A percentile compares a stretch with the other conserved stretches of the same genome.
Conservation (phyloP, 352 stramenopile species). For the Globisporangium spiculum region DNA sequence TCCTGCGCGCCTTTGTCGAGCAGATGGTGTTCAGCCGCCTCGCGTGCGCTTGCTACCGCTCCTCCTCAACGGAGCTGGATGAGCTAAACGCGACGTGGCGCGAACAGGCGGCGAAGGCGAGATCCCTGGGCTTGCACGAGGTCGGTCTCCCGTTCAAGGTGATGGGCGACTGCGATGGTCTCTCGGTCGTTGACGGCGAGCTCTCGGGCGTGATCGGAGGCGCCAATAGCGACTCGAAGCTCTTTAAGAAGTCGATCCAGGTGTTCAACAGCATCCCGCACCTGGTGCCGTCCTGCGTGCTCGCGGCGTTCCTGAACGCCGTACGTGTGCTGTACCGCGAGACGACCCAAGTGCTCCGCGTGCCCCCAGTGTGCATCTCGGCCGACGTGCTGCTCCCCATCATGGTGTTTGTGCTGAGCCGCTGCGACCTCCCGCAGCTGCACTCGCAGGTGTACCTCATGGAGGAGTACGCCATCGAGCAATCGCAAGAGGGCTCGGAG, state of each 20-base stretch:
- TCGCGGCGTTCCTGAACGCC: conserved; percentile 55
- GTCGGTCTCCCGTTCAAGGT: conserved; percentile 53
- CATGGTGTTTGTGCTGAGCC: conserved; percentile 72
- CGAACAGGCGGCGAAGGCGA: conserved; percentile 44
- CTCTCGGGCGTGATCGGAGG: conserved; percentile 3
- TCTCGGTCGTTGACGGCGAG: conserved; percentile 6
- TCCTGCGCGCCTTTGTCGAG: conserved; percentile 56
- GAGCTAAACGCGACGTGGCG: conserved; percentile 69
- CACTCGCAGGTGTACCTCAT: conserved; percentile 78
- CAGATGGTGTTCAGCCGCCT: conserved; percentile 77
- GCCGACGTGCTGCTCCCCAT: conserved; percentile 75
- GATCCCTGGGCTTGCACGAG: conserved; percentile 41
- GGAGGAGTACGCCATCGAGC: conserved; percentile 74
- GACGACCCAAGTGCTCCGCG: conserved; percentile 37
- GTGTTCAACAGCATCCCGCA: conserved; percentile 69
- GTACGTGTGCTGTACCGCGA: conserved; percentile 72
- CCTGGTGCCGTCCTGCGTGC: conserved; percentile 66
- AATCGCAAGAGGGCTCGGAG: conserved; percentile 66
- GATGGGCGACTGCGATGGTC: neutral
- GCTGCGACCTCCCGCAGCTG: conserved; percentile 63
- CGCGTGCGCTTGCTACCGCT: conserved; percentile 58
- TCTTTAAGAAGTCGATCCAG: conserved; percentile 58
- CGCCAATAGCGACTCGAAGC: conserved; percentile 17
- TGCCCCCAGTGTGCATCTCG: conserved; percentile 58
- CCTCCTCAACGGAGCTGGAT: conserved; percentile 52